Percentiles rank a stretch among this genome's conserved stretches.
Evolutionary conservation across 495 filamentous ascomycete genomes (phyloP).

Genomic region (Aspergillus conjunctus): DNA sequence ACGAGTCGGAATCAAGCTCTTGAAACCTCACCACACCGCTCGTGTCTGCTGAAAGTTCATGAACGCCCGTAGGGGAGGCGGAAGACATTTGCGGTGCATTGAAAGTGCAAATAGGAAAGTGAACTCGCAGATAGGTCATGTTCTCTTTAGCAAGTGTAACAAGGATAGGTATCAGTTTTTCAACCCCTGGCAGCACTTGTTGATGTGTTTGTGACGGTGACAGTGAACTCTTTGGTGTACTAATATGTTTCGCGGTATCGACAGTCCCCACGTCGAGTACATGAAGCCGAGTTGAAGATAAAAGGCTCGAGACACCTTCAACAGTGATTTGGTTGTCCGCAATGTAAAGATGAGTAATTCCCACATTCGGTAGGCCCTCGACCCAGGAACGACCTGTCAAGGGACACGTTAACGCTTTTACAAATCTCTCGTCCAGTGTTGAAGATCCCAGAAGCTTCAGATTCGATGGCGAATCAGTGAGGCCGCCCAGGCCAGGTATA

Average conservation of each 20-base stretch:
- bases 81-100: conserved; percentile 42
- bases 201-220: conserved; percentile 24
- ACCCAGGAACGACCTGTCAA: conserved; percentile 54
- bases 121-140: conserved; percentile 56
- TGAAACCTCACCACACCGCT: conserved; percentile 28
- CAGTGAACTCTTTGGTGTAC: conserved; percentile 17
- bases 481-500: background rate
- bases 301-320: conserved; percentile 56
- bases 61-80: conserved; percentile 24
- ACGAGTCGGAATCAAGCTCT: conserved; percentile 44
- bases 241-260: conserved; percentile 38
- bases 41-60: conserved; percentile 37
- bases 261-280: conserved; percentile 55
- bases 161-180: conserved; percentile 57
- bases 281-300: conserved; percentile 53
- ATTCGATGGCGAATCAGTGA: background rate
- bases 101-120: conserved; percentile 59
- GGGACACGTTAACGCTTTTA: conserved; percentile 51
- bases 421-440: conserved; percentile 52
- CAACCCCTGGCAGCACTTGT: conserved; percentile 47
- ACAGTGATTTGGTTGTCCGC: conserved; percentile 60
- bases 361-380: conserved; percentile 53
- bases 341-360: conserved; percentile 63
- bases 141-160: conserved; percentile 47
- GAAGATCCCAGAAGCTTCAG: conserved; percentile 33